These are phyloP conservation scores for Colletotrichum graminicola DNA, from an alignment of 2,329 filamentous ascomycete genomes.

Conservation along the genomic window DNA sequence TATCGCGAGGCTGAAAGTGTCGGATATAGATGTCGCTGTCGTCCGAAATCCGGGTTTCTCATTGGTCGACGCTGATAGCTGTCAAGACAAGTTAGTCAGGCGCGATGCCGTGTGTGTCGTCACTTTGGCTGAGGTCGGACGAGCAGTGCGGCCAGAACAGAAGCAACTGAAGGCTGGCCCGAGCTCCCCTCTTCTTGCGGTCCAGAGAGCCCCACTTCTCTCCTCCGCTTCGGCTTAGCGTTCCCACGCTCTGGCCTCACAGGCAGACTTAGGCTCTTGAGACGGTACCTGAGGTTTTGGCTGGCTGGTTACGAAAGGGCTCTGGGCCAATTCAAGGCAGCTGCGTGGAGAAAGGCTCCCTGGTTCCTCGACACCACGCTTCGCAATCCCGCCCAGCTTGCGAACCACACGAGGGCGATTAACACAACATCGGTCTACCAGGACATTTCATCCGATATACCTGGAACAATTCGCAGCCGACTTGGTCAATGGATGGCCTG, in stretches of 20 bases:
- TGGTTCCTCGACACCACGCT: constrained; percentile 31
- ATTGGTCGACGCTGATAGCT: constrained; percentile 36
- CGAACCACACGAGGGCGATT: constrained; percentile 16
- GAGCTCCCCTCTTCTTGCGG: constrained; percentile 19
- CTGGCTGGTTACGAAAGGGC: constrained; percentile 25
- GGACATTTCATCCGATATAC: neutral
- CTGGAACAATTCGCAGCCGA: neutral
- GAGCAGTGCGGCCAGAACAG: constrained; percentile 6
- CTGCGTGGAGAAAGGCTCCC: constrained; percentile 40
- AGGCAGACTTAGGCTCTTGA: constrained; percentile 8
- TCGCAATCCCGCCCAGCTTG: constrained; percentile 21
- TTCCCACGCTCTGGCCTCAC: constrained; percentile 11
- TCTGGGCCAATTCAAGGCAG: constrained; percentile 38
- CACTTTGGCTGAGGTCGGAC: constrained; percentile 13
- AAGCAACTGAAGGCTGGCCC: constrained; percentile 18
- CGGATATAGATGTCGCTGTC: neutral
- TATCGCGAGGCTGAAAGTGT: constrained; percentile 31
- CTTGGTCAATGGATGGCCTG: constrained; percentile 38
- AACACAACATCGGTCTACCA: constrained; percentile 8
- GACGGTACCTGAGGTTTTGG: constrained; percentile 35
- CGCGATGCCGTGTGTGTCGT: constrained; percentile 35
- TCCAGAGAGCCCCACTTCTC: neutral
- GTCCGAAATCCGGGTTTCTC: neutral
- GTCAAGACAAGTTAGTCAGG: constrained; percentile 29
- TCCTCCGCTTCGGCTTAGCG: constrained; percentile 28